These are phyloP conservation scores for Cryptococcus wingfieldii DNA, from an alignment of 1,284 basidiomycete species.

Conservation along the genomic window DNA sequence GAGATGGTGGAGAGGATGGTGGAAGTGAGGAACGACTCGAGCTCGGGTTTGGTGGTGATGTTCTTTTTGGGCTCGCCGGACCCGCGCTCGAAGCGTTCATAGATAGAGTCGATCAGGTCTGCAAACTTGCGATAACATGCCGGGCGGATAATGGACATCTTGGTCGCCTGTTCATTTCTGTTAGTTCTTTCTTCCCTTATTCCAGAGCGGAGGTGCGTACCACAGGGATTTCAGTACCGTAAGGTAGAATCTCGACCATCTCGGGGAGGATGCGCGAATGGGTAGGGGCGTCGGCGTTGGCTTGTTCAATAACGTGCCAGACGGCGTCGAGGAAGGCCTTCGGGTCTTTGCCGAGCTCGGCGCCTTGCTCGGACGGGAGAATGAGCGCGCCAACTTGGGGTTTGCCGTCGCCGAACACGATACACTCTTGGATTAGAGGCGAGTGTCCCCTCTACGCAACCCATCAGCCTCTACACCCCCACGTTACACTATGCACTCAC, in stretches of 20 bases:
- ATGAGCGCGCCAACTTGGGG: conserved; percentile 58
- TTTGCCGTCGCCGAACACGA: conserved; percentile 59
- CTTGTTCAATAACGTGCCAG: conserved; percentile 54
- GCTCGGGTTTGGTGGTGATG: conserved; percentile 33
- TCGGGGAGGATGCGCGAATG: conserved; percentile 57
- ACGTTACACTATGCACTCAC: conserved; percentile 18
- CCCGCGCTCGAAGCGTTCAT: conserved; percentile 53
- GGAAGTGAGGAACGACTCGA: conserved; percentile 49
- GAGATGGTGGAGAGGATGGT: conserved; percentile 47
- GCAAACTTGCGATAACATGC: conserved; percentile 55
- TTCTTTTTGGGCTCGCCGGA: conserved; percentile 46
- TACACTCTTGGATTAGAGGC: conserved; percentile 53
- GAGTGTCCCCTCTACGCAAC: conserved; percentile 43
- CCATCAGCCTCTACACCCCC: not conserved
- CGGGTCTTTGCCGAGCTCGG: conserved; percentile 47
- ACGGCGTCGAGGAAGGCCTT: conserved; percentile 49
- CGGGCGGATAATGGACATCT: conserved; percentile 46
- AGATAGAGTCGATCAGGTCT: conserved; percentile 53
- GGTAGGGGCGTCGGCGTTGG: conserved; percentile 55
- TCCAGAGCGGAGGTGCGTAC: conserved; percentile 6
- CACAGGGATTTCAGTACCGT: conserved; percentile 42
- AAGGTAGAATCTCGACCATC: conserved; percentile 54
- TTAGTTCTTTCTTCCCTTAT: not conserved
- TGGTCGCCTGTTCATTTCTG: conserved; percentile 32
- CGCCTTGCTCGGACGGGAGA: conserved; percentile 54